Base-by-base conservation (phyloP, 2,329 filamentous ascomycete species). In the Phaeosphaeria sp. region DNA sequence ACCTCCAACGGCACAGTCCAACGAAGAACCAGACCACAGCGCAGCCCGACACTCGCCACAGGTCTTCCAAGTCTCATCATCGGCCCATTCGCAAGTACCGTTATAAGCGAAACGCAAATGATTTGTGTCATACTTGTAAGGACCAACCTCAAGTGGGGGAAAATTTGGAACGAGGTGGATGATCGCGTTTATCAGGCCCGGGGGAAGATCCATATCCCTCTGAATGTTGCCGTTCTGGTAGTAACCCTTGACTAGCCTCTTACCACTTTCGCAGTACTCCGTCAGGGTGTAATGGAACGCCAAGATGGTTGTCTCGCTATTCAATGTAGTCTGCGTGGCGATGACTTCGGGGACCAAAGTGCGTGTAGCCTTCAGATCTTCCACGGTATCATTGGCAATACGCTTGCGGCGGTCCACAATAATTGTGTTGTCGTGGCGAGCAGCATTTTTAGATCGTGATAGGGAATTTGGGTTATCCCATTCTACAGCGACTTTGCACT, bases 31-130 rank as follows among this genome's bases (percentile, higher is more conserved):
- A 39, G 21, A 50, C 63, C 64, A 68, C 6, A 42, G 23, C 6
- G 46, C 55, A 25, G 43, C 57, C 21, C 61, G 52, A 49, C 66
- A 68, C 58, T 66, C 63, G 6, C 66, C 66, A 56, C 66, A 67
- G 2, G 39, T 27, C 54, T 47, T 55, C 59, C 63, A 59, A 4
- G 46, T 46, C 55, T 66, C 55, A 1, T 52, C 20, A 20, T 68
- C 66, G 6, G 17, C 42, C 66, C 66, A 68, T 17, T 30, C 58
- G 20, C 66, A 68, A 6, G 27, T 46, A 23, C 57, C 53, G 11
- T 46, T 13, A 6, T 64, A 65, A 3, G 41, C 23, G 42, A 65
- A 67, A 1, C 22, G 13, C 10, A 68, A 1, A 20, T 21, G 44
- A 0, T 30, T 18, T 1, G 17, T 43, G 0, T 0, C 18, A 2